Evolutionary conservation across 805 yeast genomes (phyloP).

Genomic region (Zygoascus biomembranicola): DNA sequence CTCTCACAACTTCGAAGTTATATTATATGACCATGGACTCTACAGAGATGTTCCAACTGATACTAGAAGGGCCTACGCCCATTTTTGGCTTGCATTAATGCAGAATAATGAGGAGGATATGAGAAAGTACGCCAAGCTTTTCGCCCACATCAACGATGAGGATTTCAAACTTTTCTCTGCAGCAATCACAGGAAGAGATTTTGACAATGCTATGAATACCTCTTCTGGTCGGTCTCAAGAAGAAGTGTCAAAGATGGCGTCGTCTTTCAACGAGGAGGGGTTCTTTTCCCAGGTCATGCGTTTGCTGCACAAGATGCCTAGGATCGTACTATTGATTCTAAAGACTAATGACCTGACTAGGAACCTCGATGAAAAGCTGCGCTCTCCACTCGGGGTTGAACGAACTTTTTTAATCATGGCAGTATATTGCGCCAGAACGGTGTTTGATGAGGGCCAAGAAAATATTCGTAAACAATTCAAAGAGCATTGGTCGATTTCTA

Average conservation of each 20-base stretch:
- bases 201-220: conserved; percentile 61
- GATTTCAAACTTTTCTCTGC: conserved; percentile 83
- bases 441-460: conserved; percentile 59
- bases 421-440: conserved; percentile 75
- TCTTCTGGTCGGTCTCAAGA: conserved; percentile 41
- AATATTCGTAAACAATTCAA: conserved; percentile 17
- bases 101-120: conserved; percentile 60
- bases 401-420: conserved; percentile 86
- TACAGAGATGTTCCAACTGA: conserved; percentile 75
- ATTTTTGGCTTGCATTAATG: conserved; percentile 84
- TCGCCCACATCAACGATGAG: conserved; percentile 70
- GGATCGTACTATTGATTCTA: conserved; percentile 74
- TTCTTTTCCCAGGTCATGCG: conserved; percentile 70
- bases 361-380: conserved; percentile 73
- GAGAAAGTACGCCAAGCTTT: conserved; percentile 63
- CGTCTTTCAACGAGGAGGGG: conserved; percentile 47
- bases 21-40: conserved; percentile 90
- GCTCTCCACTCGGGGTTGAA: conserved; percentile 78
- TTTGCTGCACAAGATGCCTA: conserved; percentile 70
- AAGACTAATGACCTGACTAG: conserved; percentile 93
- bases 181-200: conserved; percentile 92
- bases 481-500: conserved; percentile 12
- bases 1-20: conserved; percentile 77
- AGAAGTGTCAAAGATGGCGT: conserved; percentile 65
- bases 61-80: conserved; percentile 76